Percentiles rank a stretch among this genome's conserved stretches.
Evolutionary conservation across 306 rosid species (phyloP).

Genomic region (Heteromeles arbutifolia): DNA sequence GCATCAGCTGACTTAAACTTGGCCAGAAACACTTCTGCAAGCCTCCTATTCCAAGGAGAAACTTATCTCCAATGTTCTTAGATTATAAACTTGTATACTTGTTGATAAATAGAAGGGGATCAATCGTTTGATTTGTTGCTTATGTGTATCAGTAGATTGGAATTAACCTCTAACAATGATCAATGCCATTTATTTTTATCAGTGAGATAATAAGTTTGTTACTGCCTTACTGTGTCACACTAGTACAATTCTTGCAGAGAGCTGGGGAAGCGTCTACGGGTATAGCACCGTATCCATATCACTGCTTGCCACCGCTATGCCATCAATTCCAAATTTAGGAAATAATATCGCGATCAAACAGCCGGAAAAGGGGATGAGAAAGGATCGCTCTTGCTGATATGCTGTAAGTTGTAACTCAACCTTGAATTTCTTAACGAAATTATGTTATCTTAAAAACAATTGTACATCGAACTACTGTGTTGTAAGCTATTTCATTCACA

Average conservation of each 20-base stretch:
- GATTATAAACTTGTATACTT: neutral
- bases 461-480: neutral
- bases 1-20: neutral
- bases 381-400: neutral
- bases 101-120: conserved; percentile 7
- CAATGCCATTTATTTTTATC: neutral
- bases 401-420: neutral
- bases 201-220: neutral
- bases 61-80: neutral
- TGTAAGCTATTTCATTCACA: too few relatives aligned
- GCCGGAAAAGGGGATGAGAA: too few relatives aligned
- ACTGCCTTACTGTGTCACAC: neutral
- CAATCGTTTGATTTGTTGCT: neutral
- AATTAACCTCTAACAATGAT: neutral
- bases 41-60: neutral
- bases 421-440: neutral
- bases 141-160: neutral
- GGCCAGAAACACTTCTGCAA: neutral
- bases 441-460: neutral
- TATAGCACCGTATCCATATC: neutral
- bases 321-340: neutral
- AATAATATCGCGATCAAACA: too few relatives aligned
- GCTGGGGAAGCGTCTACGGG: neutral
- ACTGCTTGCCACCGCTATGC: neutral
- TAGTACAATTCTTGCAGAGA: neutral